Conservation (phyloP, 805 yeast species). For the Kazachstania kunashirensis region DNA sequence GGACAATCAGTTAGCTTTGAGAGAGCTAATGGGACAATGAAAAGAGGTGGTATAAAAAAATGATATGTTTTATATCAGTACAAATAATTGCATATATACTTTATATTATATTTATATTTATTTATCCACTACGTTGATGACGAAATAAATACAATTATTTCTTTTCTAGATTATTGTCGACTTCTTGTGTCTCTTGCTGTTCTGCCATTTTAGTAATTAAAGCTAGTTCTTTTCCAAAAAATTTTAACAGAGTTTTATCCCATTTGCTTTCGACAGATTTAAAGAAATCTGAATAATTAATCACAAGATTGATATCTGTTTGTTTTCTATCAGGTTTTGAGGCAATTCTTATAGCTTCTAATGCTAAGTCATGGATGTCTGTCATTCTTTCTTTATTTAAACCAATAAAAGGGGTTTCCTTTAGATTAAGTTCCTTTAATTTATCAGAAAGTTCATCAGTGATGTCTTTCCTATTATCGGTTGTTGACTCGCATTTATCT, state of each 20-base stretch:
- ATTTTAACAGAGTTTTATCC: constrained; percentile 17
- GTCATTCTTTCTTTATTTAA: constrained; percentile 34
- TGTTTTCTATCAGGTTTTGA: constrained; percentile 13
- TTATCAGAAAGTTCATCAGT: constrained; percentile 1
- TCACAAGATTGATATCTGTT: constrained; percentile 26
- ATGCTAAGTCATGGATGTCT: constrained; percentile 29
- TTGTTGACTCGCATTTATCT: background rate
- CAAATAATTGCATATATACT: too few relatives aligned
- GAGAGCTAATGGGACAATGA: constrained; percentile 37
- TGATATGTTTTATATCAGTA: too few relatives aligned
- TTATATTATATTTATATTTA: too few relatives aligned
- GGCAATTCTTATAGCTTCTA: constrained; percentile 13
- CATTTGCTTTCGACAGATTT: constrained; percentile 30
- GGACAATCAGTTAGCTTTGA: constrained; percentile 40
- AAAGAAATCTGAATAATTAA: constrained; percentile 50
- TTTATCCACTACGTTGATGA: too few relatives aligned
- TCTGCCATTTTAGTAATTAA: background rate
- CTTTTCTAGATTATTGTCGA: too few relatives aligned
- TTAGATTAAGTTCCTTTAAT: constrained; percentile 4
- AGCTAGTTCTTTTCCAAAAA: background rate
- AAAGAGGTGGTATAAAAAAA: constrained; percentile 27
- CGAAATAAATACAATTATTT: too few relatives aligned
- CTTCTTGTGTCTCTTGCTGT: background rate
- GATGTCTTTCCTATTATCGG: background rate
- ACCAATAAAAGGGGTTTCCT: constrained; percentile 30